These are phyloP conservation scores for Adansonia grandidieri DNA, from an alignment of 441 rosid genomes.

Conservation along the genomic window DNA sequence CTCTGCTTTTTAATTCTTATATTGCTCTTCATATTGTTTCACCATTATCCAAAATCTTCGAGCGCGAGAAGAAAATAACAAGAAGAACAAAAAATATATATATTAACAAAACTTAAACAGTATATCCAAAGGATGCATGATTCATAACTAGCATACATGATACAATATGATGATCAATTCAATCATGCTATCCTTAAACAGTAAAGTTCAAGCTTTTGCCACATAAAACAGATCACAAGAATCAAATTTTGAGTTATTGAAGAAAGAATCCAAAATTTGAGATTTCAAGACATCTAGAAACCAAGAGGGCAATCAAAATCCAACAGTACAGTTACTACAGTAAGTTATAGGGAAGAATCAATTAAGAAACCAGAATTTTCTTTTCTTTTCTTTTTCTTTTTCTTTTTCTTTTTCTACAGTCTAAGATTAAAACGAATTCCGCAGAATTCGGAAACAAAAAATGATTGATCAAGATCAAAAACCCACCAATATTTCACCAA, in stretches of 20 bases:
- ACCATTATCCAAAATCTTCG: slow-evolving; percentile 42
- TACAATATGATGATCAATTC: slow-evolving; percentile 13
- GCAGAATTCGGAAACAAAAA: slow-evolving; percentile 13
- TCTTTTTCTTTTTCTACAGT: neutral
- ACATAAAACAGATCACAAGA: slow-evolving; percentile 3
- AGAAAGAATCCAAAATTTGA: neutral
- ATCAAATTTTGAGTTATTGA: slow-evolving; percentile 5
- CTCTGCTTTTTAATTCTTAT: slow-evolving; percentile 42
- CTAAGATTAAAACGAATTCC: neutral
- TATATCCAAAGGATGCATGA: slow-evolving; percentile 13
- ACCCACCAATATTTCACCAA: neutral
- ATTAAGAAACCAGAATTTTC: neutral
- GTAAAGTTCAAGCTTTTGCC: neutral
- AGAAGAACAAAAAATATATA: neutral
- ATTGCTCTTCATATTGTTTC: slow-evolving; percentile 57
- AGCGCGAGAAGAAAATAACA: slow-evolving; percentile 23
- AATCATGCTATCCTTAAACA: neutral
- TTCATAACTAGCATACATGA: neutral
- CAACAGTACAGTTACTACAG: neutral
- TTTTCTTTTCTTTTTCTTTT: too few relatives aligned
- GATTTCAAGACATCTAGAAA: slow-evolving; percentile 6
- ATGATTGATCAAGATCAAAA: slow-evolving; percentile 16
- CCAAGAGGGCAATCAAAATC: slow-evolving; percentile 1
- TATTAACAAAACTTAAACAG: neutral
- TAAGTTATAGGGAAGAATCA: neutral